Base-by-base conservation (phyloP, 2,329 filamentous ascomycete species). In the Neonectria hederae region DNA sequence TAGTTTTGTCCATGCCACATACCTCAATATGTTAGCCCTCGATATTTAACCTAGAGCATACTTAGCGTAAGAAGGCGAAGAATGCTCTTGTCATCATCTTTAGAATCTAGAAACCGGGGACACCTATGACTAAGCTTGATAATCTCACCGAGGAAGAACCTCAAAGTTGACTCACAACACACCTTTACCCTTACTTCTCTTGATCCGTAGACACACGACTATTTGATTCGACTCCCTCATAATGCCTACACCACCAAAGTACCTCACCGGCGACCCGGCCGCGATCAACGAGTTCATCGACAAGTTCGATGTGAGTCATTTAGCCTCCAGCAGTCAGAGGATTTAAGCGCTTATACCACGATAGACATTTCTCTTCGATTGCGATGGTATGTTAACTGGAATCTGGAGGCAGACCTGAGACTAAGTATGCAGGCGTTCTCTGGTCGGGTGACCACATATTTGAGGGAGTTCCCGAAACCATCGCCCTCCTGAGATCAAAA, bases 401-500 rank as follows among this genome's bases (percentile, higher is more conserved):
- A 7, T 17, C 13, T 8, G 11, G 32, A 21, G 4, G 19, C 10
- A 32, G 17, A 21, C 3, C 17, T 22, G 6, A 45, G 26, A 63
- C 63, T 68, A 74, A 63, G 38, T 11, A 13, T 42, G 9, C 26
- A 97, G 94, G 95, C 76, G 96, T 99, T 40, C 84, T 99, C 65
- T 99, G 96, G 96, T 97, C 94, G 17, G 96, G 96, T 54, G 93
- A 97, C 76, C 90, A 95, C 77, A 83, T 97, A 11, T 97, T 96
- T 72, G 90, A 93, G 14, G 92, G 91, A 57, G 90, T 94, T 5
- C 90, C 92, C 5, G 93, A 97, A 80, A 97, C 94, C 0, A 82
- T 99, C 40, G 87, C 93, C 65, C 85, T 97, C 80, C 83, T 99
- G 67, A 90, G 93, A 75, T 90, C 88, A 62, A 92, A 89, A 88